Base-by-base conservation (phyloP, 139 green algal genomes). In the Eudorina sp. region DNA sequence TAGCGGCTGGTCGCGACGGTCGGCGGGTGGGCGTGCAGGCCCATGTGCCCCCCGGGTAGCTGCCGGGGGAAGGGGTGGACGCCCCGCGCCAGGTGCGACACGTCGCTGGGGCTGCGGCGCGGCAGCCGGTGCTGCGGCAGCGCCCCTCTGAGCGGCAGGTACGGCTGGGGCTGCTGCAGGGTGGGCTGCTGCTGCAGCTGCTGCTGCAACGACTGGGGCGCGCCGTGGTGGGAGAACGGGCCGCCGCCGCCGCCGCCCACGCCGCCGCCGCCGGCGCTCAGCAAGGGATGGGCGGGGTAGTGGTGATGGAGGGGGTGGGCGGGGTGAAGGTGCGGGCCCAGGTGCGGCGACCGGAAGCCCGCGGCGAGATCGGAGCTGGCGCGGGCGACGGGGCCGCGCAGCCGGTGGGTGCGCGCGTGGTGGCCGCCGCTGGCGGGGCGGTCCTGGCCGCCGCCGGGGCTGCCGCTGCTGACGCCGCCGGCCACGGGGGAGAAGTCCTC, bases 61-160 rank as follows among this genome's bases (percentile, higher is more conserved):
- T 27, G n/a, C n/a, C n/a, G n/a, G n/a, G n/a, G n/a, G n/a, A n/a
- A n/a, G n/a, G n/a, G n/a, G 60, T 70, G 36, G 25, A 9, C 23
- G 23, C 60, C 70, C 23, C 19, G 76, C 11, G 21, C 11, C 48
- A 76, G 31, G 62, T 87, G n/a, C 6, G 81, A 87, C 27, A 87
- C 7, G 31, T 87, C 81, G n/a, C 81, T 87, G 31, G 81, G 81
- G 81, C 81, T 87, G 45, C 60, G 62, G 3, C 81, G 62, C 23
- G 81, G 81, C 45, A 29, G 31, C 7, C 80, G 40, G 43, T 83
- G 75, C 75, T 64, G 78, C 25, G 40, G 27, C 78, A 36, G 76
- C 18, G 4, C 3, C 36, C n/a, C 48, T 9, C 38, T 53, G 34
- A 14, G 68, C 5, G 70, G 53, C 76, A 27, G 76, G 21, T 23